A percentile compares a stretch with the other conserved stretches of the same genome.
Evolutionary conservation across 208 protist genomes (phyloP).

Genomic region (Crithidia sp.): DNA sequence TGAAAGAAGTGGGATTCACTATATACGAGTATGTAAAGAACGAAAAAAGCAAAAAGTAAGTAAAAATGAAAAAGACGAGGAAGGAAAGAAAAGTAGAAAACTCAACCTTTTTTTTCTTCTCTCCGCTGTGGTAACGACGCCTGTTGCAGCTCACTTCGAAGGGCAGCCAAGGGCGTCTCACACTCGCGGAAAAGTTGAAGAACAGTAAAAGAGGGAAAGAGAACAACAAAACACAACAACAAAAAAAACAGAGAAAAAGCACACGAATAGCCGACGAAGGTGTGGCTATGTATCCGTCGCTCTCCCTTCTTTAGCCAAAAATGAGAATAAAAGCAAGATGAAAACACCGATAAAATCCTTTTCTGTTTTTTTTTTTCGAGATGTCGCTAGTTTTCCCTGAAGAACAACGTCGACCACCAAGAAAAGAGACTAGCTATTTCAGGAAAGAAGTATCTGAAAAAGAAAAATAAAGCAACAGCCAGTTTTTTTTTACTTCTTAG

Average conservation of each 20-base stretch:
- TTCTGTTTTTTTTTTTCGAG: background rate
- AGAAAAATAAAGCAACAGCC: conserved; percentile 1
- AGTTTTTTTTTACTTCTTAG: too few species aligned
- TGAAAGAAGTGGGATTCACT: background rate
- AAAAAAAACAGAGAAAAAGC: background rate
- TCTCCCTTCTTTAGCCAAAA: too few species aligned
- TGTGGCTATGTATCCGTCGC: background rate
- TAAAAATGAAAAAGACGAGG: conserved; percentile 18
- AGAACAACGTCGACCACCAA: background rate
- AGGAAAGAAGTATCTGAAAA: background rate
- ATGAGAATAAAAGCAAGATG: too few species aligned
- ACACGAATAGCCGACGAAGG: background rate
- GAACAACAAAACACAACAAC: background rate
- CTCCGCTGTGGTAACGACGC: background rate
- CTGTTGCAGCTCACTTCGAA: too few species aligned
- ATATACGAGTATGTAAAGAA: background rate
- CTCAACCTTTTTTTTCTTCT: conserved; percentile 2
- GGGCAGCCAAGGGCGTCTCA: background rate
- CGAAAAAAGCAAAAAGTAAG: background rate
- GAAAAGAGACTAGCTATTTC: background rate
- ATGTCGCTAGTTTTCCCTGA: too few species aligned
- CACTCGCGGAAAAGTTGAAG: background rate
- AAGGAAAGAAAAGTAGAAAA: too few species aligned
- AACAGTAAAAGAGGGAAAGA: background rate
- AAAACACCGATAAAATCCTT: background rate